Percentiles rank a stretch among this genome's conserved stretches.
phyloP scores from a whole-genome alignment of 768 basidiomycete genomes.

The Boletus speciosus region DNA sequence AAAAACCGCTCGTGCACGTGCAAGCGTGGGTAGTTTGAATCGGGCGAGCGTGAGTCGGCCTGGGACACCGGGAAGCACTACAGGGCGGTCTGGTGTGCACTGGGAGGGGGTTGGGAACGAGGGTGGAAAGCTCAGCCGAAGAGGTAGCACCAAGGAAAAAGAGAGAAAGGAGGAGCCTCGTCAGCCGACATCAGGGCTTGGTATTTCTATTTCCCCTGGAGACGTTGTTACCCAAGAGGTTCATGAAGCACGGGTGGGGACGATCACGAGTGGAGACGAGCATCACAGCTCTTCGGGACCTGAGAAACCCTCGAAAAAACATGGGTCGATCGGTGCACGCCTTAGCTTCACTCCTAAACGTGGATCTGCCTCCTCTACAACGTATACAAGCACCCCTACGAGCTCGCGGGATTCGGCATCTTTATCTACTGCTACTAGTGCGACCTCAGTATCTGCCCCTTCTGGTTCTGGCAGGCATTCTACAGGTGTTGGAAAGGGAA shows the following conservation, averaged over 20 bases:
- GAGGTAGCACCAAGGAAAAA: conserved; percentile 40
- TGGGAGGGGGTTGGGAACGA: conserved; percentile 67
- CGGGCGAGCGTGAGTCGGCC: conserved; percentile 67
- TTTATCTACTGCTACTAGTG: conserved; percentile 72
- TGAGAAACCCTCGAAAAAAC: conserved; percentile 71
- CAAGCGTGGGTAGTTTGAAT: conserved; percentile 71
- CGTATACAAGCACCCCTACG: conserved; percentile 74
- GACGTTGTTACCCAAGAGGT: conserved; percentile 36
- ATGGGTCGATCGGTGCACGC: conserved; percentile 51
- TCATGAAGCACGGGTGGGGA: conserved; percentile 40
- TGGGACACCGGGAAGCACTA: conserved; percentile 66
- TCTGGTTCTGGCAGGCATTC: conserved; percentile 72
- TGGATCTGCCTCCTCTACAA: conserved; percentile 86
- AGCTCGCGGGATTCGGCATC: conserved; percentile 87
- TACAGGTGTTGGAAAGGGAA: conserved; percentile 51
- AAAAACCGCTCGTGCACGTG: conserved; percentile 71
- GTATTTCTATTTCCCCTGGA: conserved; percentile 35
- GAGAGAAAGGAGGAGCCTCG: conserved; percentile 41
- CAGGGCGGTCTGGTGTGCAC: conserved; percentile 45
- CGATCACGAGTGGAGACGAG: conserved; percentile 57
- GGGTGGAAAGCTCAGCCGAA: conserved; percentile 35
- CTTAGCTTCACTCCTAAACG: conserved; percentile 83
- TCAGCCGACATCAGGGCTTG: conserved; percentile 29
- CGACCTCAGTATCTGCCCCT: conserved; percentile 63
- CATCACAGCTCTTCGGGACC: conserved; percentile 40